A percentile compares a stretch with the other conserved stretches of the same genome.
These are phyloP conservation scores for Mycena metata DNA, from an alignment of 768 basidiomycete species.

Conservation along the genomic window DNA sequence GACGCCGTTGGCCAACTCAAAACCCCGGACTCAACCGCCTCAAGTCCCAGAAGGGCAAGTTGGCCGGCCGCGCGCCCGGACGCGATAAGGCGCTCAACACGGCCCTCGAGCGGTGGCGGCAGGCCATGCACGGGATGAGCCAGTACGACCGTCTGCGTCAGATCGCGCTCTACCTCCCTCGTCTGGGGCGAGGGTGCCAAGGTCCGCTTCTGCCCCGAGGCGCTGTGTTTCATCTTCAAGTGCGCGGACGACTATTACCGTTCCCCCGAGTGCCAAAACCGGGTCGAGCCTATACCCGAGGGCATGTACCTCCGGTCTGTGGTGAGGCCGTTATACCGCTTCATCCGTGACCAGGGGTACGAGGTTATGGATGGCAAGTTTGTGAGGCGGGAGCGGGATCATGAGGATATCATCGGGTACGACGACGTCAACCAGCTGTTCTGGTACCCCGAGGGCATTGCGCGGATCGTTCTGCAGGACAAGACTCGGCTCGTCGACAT, in stretches of 20 bases:
- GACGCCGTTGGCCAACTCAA: slow-evolving; percentile 95
- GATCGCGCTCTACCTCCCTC: slow-evolving; percentile 93
- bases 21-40: slow-evolving; percentile 91
- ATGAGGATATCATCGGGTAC: slow-evolving; percentile 95
- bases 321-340: slow-evolving; percentile 94
- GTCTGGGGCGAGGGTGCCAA: slow-evolving; percentile 99
- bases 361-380: slow-evolving; percentile 98
- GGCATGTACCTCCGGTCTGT: slow-evolving; percentile 93
- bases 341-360: slow-evolving; percentile 97
- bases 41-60: slow-evolving; percentile 71
- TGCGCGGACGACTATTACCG: slow-evolving; percentile 99
- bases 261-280: slow-evolving; percentile 94
- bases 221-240: slow-evolving; percentile 99
- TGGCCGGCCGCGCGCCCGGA: slow-evolving; percentile 52
- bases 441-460: slow-evolving; percentile 99
- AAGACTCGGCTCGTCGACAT: slow-evolving; percentile 96
- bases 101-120: slow-evolving; percentile 93
- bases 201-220: slow-evolving; percentile 96
- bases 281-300: slow-evolving; percentile 93
- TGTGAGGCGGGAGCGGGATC: slow-evolving; percentile 92
- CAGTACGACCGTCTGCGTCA: slow-evolving; percentile 98
- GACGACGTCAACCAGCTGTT: slow-evolving; percentile 99
- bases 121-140: slow-evolving; percentile 99
- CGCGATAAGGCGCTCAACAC: slow-evolving; percentile 79
- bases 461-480: slow-evolving; percentile 89